Conservation (phyloP, 148 eudicot species). For the Heliamphora exappendiculata region DNA sequence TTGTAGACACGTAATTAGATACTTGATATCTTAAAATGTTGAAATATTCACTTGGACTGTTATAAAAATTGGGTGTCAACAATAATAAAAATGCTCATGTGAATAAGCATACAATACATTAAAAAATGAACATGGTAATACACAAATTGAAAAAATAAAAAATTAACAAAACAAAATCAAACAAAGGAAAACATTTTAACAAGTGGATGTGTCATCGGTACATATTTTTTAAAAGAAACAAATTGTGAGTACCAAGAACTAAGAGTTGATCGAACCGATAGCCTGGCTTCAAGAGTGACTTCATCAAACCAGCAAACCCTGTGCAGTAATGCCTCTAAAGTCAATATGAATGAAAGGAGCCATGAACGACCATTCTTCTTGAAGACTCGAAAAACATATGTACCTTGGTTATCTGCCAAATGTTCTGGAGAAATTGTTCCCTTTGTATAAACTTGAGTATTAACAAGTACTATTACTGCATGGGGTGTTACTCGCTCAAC, state of each 20-base stretch:
- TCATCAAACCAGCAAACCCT: constrained; percentile 57
- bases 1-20: not conserved
- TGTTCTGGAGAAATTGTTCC: constrained; percentile 81
- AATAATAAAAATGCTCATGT: not conserved
- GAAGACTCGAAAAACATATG: not conserved
- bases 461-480: constrained; percentile 45
- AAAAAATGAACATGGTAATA: not conserved
- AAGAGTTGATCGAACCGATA: constrained; percentile 67
- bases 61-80: not conserved
- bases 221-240: not conserved
- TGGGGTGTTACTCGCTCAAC: constrained; percentile 65
- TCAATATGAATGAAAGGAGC: constrained; percentile 15
- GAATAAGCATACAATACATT: not conserved
- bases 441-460: constrained; percentile 49
- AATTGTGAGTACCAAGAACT: constrained; percentile 51
- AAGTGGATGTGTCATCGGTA: not conserved
- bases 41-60: not conserved
- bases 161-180: not conserved
- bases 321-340: constrained; percentile 11
- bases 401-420: constrained; percentile 86
- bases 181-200: not conserved
- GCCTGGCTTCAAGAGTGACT: constrained; percentile 77
- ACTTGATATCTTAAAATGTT: constrained; percentile 3
- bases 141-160: not conserved
- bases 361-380: not conserved